A percentile compares a stretch with the other conserved stretches of the same genome.
Evolutionary conservation across 495 filamentous ascomycete genomes (phyloP).

Genomic region (Podospora pseudoanserina): DNA sequence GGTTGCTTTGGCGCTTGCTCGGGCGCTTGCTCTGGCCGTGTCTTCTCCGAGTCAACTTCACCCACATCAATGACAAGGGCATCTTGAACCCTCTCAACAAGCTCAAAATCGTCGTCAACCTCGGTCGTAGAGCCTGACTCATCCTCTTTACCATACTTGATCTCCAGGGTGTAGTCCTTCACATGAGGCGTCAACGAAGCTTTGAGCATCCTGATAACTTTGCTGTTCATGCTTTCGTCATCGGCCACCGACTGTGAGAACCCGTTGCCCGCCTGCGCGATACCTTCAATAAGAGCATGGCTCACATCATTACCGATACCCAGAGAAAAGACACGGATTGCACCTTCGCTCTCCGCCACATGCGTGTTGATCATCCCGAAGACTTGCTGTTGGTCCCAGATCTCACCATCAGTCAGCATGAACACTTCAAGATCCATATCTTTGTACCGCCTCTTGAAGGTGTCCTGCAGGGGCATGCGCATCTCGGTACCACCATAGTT

Average conservation of each 20-base stretch:
- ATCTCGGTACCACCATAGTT: constrained; percentile 70
- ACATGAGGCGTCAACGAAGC: constrained; percentile 61
- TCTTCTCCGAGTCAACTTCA: constrained; percentile 11
- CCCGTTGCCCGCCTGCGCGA: constrained; percentile 63
- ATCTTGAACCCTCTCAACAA: constrained; percentile 53
- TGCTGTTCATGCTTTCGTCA: constrained; percentile 57
- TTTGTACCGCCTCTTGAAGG: constrained; percentile 47
- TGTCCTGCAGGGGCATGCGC: constrained; percentile 48
- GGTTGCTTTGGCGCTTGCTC: constrained; percentile 29
- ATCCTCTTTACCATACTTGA: constrained; percentile 50
- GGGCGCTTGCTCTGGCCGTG: constrained; percentile 7
- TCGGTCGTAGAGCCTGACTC: constrained; percentile 1
- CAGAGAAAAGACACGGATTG: constrained; percentile 61
- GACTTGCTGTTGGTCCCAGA: constrained; percentile 54
- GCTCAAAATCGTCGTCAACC: constrained; percentile 52
- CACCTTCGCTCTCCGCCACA: constrained; percentile 43
- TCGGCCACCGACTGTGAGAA: constrained; percentile 59
- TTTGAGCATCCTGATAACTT: constrained; percentile 69
- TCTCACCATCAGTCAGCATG: constrained; percentile 68
- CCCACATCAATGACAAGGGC: constrained; percentile 32
- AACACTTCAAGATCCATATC: constrained; percentile 61
- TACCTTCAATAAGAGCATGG: constrained; percentile 63
- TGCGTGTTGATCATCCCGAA: constrained; percentile 54
- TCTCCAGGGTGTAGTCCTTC: constrained; percentile 55
- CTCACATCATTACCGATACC: constrained; percentile 62